These are phyloP conservation scores for Hondaea fermentalgiana DNA, from an alignment of 108 stramenopile species.

Conservation along the genomic window DNA sequence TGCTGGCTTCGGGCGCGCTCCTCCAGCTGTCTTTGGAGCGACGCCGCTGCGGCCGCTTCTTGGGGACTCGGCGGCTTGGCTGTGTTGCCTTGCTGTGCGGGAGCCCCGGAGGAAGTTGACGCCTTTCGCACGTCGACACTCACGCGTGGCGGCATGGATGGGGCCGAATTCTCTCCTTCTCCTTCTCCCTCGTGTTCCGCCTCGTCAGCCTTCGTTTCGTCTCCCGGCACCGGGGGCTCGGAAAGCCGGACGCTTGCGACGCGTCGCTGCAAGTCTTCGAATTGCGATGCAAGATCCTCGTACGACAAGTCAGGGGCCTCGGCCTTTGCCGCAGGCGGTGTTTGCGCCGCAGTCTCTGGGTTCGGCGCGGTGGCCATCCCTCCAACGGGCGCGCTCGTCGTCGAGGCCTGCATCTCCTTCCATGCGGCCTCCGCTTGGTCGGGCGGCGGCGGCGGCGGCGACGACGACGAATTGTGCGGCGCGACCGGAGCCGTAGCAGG, in stretches of 20 bases:
- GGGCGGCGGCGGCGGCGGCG: neutral
- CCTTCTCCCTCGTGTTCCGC: neutral
- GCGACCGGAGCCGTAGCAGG: too few species aligned
- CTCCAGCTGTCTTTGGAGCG: neutral
- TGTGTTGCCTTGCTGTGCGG: neutral
- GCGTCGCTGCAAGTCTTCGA: neutral
- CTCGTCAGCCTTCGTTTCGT: neutral
- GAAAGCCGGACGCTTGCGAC: neutral
- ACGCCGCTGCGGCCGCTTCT: neutral
- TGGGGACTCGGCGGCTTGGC: neutral
- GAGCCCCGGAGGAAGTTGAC: neutral
- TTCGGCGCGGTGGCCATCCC: neutral
- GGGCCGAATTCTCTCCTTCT: neutral
- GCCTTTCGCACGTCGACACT: too few species aligned
- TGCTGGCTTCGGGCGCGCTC: neutral
- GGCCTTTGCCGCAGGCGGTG: neutral
- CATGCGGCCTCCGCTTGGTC: too few species aligned
- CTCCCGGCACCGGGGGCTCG: neutral
- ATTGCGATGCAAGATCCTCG: neutral
- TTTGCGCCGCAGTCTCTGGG: neutral
- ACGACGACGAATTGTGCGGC: too few species aligned
- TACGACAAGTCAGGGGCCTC: neutral
- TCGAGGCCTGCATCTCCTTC: neutral
- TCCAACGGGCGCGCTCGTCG: neutral
- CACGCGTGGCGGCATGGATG: too few species aligned